Conservation (phyloP, 228 moss, liverwort and hornwort genomes). For the Sphagnum fallax region DNA sequence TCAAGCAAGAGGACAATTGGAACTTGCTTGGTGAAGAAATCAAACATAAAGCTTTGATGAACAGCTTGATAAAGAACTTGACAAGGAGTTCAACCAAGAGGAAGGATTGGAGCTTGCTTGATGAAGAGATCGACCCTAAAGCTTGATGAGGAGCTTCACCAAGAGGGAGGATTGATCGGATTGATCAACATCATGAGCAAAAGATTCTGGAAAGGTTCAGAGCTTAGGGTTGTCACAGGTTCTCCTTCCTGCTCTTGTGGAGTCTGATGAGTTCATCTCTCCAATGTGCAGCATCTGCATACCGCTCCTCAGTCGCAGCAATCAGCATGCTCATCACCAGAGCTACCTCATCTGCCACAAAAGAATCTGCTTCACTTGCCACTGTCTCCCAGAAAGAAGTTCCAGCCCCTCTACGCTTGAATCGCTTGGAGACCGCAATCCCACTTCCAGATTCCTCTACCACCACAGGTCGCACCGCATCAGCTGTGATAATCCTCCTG, state of each 20-base stretch:
- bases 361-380: constrained; percentile 51
- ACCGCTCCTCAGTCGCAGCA: constrained; percentile 84
- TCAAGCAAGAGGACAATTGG: no score
- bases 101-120: no score
- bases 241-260: constrained; percentile 64
- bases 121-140: no score
- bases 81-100: no score
- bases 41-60: no score
- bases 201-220: no score
- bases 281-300: constrained; percentile 82
- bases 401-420: constrained; percentile 7
- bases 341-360: constrained; percentile 73
- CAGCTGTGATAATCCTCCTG: constrained; percentile 47
- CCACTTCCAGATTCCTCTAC: constrained; percentile 31
- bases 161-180: no score
- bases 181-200: no score
- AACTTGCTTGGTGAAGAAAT: no score
- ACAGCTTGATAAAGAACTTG: no score
- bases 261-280: constrained; percentile 78
- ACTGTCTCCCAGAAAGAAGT: constrained; percentile 26
- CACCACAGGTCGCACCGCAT: constrained; percentile 53
- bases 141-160: no score
- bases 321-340: constrained; percentile 86
- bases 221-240: constrained; percentile 51
- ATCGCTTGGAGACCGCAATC: constrained; percentile 37